Conservation (phyloP, 352 stramenopile genomes). For the Pythium rhizo-oryzae region DNA sequence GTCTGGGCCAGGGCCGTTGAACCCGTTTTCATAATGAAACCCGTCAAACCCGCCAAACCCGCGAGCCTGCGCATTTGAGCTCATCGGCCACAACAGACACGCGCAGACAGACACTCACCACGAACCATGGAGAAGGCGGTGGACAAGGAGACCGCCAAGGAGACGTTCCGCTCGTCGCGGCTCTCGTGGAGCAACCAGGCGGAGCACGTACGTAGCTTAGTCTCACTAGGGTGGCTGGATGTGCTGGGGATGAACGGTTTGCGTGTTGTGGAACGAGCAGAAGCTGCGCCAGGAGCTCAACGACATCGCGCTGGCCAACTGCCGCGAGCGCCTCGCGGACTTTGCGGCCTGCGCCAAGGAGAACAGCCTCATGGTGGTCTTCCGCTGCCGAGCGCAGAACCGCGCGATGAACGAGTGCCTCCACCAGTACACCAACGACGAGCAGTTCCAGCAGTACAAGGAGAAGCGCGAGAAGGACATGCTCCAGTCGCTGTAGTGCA, state of each 20-base stretch:
- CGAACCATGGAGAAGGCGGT: slow-evolving; percentile 46
- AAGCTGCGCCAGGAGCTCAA: slow-evolving; percentile 84
- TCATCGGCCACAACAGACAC: slow-evolving; percentile 16
- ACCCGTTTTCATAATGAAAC: background rate
- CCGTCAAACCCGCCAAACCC: background rate
- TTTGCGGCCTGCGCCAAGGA: slow-evolving; percentile 74
- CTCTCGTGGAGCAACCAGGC: slow-evolving; percentile 86
- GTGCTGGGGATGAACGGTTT: background rate
- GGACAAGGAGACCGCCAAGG: slow-evolving; percentile 77
- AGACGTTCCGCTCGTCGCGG: slow-evolving; percentile 70
- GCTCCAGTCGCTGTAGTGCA: slow-evolving; percentile 22
- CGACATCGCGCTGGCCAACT: slow-evolving; percentile 84
- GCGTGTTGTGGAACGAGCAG: slow-evolving; percentile 31
- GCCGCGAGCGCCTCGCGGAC: slow-evolving; percentile 49
- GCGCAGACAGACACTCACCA: background rate
- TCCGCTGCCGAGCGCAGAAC: slow-evolving; percentile 76
- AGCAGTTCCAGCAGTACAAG: slow-evolving; percentile 72
- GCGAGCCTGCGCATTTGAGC: too few relatives aligned
- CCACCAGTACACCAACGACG: slow-evolving; percentile 77
- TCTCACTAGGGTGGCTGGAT: too few relatives aligned
- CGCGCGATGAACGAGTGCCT: slow-evolving; percentile 80
- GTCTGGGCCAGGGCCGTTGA: background rate
- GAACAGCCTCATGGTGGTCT: slow-evolving; percentile 69
- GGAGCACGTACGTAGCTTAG: slow-evolving; percentile 46
- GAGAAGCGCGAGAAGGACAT: slow-evolving; percentile 65